These are phyloP conservation scores for Ustilago vetiveriae DNA, from an alignment of 1,284 basidiomycete genomes.

Conservation along the genomic window DNA sequence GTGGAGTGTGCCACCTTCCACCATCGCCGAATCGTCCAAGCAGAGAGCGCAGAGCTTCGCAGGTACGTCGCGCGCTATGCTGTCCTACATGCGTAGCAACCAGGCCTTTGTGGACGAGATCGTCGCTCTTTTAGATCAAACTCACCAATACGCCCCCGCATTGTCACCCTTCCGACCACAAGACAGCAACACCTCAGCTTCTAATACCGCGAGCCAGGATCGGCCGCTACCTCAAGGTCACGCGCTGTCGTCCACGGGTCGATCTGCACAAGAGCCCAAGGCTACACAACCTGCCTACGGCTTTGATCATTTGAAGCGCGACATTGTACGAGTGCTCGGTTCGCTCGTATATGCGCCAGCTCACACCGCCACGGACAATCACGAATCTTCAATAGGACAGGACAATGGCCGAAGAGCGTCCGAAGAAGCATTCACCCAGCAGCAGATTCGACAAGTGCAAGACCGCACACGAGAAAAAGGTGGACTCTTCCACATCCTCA, in stretches of 20 bases:
- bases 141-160: constrained; percentile 44
- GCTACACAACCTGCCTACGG: constrained; percentile 22
- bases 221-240: constrained; percentile 39
- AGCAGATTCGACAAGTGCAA: constrained; percentile 48
- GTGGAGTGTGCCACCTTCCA: constrained; percentile 7
- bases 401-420: background rate
- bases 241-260: constrained; percentile 45
- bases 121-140: constrained; percentile 36
- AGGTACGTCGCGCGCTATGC: constrained; percentile 4
- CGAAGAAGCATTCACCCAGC: background rate
- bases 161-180: constrained; percentile 48
- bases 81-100: constrained; percentile 15
- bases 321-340: constrained; percentile 53
- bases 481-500: constrained; percentile 59
- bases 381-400: background rate
- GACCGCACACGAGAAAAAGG: constrained; percentile 53
- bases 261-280: constrained; percentile 12
- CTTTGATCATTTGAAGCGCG: constrained; percentile 56
- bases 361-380: background rate
- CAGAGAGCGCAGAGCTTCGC: background rate
- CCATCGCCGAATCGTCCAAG: background rate
- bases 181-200: background rate
- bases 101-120: constrained; percentile 25
- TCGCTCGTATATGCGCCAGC: constrained; percentile 35
- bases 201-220: background rate